phyloP scores from a whole-genome alignment of 352 stramenopile genomes.

The Aphanomyces invadans region DNA sequence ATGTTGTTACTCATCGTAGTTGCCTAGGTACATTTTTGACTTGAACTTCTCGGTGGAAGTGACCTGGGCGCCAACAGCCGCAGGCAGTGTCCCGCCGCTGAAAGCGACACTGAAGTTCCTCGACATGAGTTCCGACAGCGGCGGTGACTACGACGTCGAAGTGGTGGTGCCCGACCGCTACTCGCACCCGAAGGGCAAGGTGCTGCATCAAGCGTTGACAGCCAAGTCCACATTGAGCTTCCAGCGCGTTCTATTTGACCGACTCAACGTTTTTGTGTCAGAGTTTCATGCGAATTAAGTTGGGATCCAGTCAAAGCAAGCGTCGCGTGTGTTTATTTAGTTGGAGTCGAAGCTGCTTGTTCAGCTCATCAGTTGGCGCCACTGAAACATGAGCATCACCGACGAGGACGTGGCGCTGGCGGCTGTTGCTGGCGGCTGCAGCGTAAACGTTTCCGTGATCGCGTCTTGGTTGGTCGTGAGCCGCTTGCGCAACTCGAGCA shows the following conservation, averaged over 20 bases:
- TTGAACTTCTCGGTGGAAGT: conserved; percentile 58
- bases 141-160: conserved; percentile 65
- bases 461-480: neutral
- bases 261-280: conserved; percentile 54
- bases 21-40: conserved; percentile 63
- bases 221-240: conserved; percentile 41
- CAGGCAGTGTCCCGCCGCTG: conserved; percentile 17
- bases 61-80: conserved; percentile 30
- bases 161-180: conserved; percentile 60
- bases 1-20: no score
- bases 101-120: conserved; percentile 67
- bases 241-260: conserved; percentile 41
- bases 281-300: conserved; percentile 75
- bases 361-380: conserved; percentile 24
- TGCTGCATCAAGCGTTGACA: conserved; percentile 52
- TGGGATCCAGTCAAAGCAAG: neutral
- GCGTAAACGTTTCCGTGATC: conserved; percentile 17
- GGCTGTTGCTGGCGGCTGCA: neutral
- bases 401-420: neutral
- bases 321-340: neutral
- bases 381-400: conserved; percentile 21
- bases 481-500: conserved; percentile 22
- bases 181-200: conserved; percentile 53
- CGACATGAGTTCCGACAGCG: conserved; percentile 73
- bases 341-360: no score